Evolutionary conservation across 345 rosid genomes (phyloP), one percentile per base, ranked within the genome.

Genomic region (Mangifera indica): DNA sequence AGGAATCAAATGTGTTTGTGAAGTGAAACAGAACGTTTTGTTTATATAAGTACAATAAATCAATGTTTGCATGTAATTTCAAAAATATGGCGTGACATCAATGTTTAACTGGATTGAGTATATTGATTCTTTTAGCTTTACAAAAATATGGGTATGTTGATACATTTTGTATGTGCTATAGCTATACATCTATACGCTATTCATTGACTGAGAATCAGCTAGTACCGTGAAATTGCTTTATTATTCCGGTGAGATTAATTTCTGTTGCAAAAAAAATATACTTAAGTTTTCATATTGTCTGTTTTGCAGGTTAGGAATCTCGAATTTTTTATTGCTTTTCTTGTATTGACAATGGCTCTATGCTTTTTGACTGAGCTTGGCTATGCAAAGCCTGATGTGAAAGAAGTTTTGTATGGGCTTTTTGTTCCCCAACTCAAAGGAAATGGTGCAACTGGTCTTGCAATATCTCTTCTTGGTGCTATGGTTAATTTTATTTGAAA

Each of bases 351-450:
- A n/a, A 95, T 92, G 56, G 97, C 99, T 60, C 82, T 80, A 70
- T 92, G 98, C 83, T 92, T 95, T 80, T 83, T 89, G 22, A 67
- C 57, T 73, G 99, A 95, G 90, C 82, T 95, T 70, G 84, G 82
- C 64, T 87, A 92, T 78, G 89, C 98, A 72, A 95, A 90, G 63
- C 99, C 98, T 22, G 89, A 65, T 60, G 78, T 91, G 25, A n/a
- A n/a, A n/a, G n/a, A n/a, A n/a, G n/a, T n/a, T n/a, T n/a, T n/a
- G n/a, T n/a, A n/a, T n/a, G n/a, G 20, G 48, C 98, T 95, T 73
- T 95, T 95, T 77, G 87, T 95, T 80, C 98, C 99, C n/a, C 91
- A 88, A 73, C 90, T 95, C 40, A 91, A 87, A 83, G 99, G 98
- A 83, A 76, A 89, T 76, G 98, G 97, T 26, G 98, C 98, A n/a